phyloP scores from a whole-genome alignment of 1,284 basidiomycete genomes.

The Grifola frondosa region DNA sequence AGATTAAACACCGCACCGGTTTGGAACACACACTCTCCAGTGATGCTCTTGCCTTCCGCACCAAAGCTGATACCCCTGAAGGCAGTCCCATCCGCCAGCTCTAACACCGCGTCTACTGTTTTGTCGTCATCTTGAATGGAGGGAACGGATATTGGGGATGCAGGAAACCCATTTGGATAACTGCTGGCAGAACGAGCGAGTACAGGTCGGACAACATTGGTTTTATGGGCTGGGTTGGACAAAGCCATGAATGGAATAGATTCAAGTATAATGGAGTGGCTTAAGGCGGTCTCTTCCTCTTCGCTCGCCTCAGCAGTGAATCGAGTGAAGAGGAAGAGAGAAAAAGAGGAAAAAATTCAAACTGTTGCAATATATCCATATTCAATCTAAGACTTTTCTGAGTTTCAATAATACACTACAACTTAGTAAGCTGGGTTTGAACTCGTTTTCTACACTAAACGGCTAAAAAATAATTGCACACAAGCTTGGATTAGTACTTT shows the following conservation, averaged over 20 bases:
- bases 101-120: constrained; percentile 69
- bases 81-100: constrained; percentile 89
- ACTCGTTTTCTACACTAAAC: too few species aligned
- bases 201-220: constrained; percentile 39
- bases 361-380: too few species aligned
- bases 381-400: too few species aligned
- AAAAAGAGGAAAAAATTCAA: constrained; percentile 33
- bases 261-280: constrained; percentile 17
- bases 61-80: constrained; percentile 94
- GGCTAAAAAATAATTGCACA: too few species aligned
- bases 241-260: constrained; percentile 33
- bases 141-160: constrained; percentile 53
- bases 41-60: constrained; percentile 85
- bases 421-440: too few species aligned
- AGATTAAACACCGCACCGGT: constrained; percentile 70
- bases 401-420: too few species aligned
- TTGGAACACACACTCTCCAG: constrained; percentile 99
- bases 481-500: too few species aligned
- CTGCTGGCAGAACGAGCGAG: constrained; percentile 49
- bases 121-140: constrained; percentile 29
- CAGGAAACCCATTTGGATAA: constrained; percentile 41
- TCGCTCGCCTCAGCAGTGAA: constrained; percentile 41
- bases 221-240: constrained; percentile 27
- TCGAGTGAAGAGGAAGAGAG: constrained; percentile 48
- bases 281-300: constrained; percentile 49